Percentiles rank a stretch among this genome's conserved stretches.
Conservation (phyloP, 805 yeast genomes). For the Kazachstania kunashirensis region DNA sequence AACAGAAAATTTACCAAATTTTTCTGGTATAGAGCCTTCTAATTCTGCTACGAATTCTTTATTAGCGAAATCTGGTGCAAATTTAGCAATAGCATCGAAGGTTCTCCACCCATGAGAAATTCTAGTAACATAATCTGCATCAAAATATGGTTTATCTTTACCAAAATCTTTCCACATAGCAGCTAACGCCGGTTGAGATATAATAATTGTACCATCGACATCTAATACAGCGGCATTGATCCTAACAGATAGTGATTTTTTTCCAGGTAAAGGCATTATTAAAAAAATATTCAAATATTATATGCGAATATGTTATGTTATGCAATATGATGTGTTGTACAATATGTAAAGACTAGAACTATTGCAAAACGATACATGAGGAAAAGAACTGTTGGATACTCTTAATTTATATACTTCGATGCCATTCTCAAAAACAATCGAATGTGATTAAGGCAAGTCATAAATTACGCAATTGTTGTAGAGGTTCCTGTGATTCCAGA, state of each 20-base stretch:
- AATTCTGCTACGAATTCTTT: conserved; percentile 53
- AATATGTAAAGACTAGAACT: no score
- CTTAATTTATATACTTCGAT: no score
- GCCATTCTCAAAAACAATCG: no score
- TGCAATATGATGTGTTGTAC: no score
- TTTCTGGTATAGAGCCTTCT: conserved; percentile 62
- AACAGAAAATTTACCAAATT: conserved; percentile 61
- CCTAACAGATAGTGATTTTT: conserved; percentile 27
- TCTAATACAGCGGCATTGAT: conserved; percentile 57
- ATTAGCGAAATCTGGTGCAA: conserved; percentile 66
- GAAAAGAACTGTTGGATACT: no score
- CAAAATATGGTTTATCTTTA: conserved; percentile 54
- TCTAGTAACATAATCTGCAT: conserved; percentile 60
- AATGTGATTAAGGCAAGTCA: no score
- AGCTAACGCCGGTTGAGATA: conserved; percentile 75
- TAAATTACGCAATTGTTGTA: no score
- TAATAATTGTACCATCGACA: conserved; percentile 79
- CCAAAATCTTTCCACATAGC: conserved; percentile 75
- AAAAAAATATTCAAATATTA: no score
- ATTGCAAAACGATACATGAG: no score
- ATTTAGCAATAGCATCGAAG: conserved; percentile 61
- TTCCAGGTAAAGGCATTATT: conserved; percentile 16
- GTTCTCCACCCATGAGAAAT: conserved; percentile 80
- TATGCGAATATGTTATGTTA: no score
- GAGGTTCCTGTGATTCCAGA: no score